phyloP scores from a whole-genome alignment of 192 early-diverging fungal genomes.

The Coemansia sp. region DNA sequence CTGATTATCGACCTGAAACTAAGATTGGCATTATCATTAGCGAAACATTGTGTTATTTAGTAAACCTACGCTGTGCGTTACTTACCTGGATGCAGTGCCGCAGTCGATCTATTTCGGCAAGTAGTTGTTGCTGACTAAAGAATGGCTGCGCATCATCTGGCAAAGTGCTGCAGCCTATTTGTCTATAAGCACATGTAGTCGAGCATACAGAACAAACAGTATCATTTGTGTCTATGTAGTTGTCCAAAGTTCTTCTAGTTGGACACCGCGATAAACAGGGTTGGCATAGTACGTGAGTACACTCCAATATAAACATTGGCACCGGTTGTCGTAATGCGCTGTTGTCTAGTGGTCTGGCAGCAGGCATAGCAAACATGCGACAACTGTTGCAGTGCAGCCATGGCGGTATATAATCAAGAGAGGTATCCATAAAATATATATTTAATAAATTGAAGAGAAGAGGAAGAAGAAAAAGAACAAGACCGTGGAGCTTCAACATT shows the following conservation, averaged over 20 bases:
- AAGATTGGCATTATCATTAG: neutral
- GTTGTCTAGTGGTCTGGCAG: neutral
- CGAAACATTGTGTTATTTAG: too few relatives aligned
- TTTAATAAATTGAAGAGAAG: neutral
- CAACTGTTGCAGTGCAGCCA: constrained; percentile 55
- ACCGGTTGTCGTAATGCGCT: neutral
- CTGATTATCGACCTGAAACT: constrained; percentile 50
- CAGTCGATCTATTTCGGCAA: constrained; percentile 42
- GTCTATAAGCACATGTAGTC: constrained; percentile 29
- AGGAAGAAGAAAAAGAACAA: neutral
- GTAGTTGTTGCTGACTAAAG: constrained; percentile 22
- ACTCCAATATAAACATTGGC: constrained; percentile 31
- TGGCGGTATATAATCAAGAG: constrained; percentile 7
- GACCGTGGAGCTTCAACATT: neutral
- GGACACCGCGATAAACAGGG: constrained; percentile 13
- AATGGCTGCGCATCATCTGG: constrained; percentile 30
- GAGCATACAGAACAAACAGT: constrained; percentile 34
- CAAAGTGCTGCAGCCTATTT: constrained; percentile 17
- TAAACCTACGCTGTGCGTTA: neutral
- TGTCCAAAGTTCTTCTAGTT: neutral
- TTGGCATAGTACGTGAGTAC: constrained; percentile 42
- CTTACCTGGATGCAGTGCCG: constrained; percentile 42
- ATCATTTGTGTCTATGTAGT: neutral
- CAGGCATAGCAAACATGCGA: constrained; percentile 20
- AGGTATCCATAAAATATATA: neutral